phyloP scores from a whole-genome alignment of 179 eudicot genomes.

The Pouteria campechiana region DNA sequence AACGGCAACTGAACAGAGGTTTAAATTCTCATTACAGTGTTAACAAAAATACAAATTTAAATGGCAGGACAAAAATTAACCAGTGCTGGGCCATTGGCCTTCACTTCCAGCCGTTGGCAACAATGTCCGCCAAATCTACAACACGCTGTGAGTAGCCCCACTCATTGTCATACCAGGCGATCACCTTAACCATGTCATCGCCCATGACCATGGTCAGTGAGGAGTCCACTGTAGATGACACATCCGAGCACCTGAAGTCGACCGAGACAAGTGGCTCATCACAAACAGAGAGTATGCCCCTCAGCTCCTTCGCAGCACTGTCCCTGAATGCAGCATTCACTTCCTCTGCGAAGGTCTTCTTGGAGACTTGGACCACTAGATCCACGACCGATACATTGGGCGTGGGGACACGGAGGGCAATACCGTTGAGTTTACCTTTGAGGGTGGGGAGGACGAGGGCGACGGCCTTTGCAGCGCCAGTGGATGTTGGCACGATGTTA shows the following conservation, averaged over 20 bases:
- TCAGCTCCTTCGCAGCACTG: conserved; percentile 72
- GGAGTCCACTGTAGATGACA: conserved; percentile 83
- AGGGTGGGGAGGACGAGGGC: conserved; percentile 85
- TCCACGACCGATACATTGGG: conserved; percentile 98
- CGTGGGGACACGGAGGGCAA: conserved; percentile 95
- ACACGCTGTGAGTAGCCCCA: conserved; percentile 99
- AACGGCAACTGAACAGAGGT: too few species aligned
- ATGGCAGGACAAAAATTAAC: too few species aligned
- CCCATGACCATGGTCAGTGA: conserved; percentile 99
- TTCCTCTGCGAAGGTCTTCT: conserved; percentile 96
- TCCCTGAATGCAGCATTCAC: conserved; percentile 95
- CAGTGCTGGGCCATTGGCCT: too few species aligned
- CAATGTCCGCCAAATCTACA: conserved; percentile 94
- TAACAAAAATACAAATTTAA: too few species aligned
- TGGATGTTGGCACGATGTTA: conserved; percentile 95
- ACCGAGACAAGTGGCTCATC: conserved; percentile 93
- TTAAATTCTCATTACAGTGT: too few species aligned
- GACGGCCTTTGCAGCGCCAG: conserved; percentile 98
- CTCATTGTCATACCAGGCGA: conserved; percentile 97
- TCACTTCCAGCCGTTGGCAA: conserved; percentile 83
- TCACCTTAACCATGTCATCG: conserved; percentile 96
- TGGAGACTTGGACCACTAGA: conserved; percentile 84
- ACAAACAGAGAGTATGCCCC: conserved; percentile 78
- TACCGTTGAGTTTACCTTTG: conserved; percentile 94
- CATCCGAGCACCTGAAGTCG: conserved; percentile 84